Evolutionary conservation across 257 asterid species (phyloP), one percentile per base, ranked within the genome.

Genomic region (Penstemon barbatus): DNA sequence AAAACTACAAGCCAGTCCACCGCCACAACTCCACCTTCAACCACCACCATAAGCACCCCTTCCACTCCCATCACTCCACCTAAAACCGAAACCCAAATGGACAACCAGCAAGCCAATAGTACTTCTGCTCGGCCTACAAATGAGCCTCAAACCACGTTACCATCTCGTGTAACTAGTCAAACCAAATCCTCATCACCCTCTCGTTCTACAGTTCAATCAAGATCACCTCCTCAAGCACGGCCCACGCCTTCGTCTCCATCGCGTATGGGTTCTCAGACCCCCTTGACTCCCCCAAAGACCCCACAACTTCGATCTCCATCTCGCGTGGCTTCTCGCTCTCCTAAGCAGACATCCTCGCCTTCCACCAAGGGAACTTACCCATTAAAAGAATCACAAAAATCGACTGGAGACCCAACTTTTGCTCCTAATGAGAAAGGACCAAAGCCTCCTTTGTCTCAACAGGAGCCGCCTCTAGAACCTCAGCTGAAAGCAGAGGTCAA

Each of bases 171-270:
- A 13, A 37, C 63, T 39, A 18, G 79, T 65, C 84, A 74, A 79
- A 77, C 90, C 19, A 81, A 74, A 80, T 78, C 91, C 13, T 53
- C 18, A 71, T 73, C 81, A 51, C 77, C 96, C 41, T 71, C 86
- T 68, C 85, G 72, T 76, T 57, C 89, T 65, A 49, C 79, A 33
- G 70, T 87, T 41, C 86, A 82, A 48, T 72, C 87, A 65, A 75
- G 48, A 18, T 59, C 73, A 46, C 48, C 73, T 42, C 63, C 82
- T 18, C 81, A 76, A 68, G 25, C 86, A 13, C 75, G 43, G 53
- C 63, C 77, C 46, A 64, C 40, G 6, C 61, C 81, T 36, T 63
- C 80, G 44, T 76, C 86, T 40, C 80, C 83, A 25, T 63, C 79
- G 62, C 72, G 63, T 18, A 25, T 40, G 33, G 55, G 66, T 42